Percentiles rank a stretch among this genome's conserved stretches.
Evolutionary conservation across 805 yeast species (phyloP).

Genomic region (Kuraishia floccosa): DNA sequence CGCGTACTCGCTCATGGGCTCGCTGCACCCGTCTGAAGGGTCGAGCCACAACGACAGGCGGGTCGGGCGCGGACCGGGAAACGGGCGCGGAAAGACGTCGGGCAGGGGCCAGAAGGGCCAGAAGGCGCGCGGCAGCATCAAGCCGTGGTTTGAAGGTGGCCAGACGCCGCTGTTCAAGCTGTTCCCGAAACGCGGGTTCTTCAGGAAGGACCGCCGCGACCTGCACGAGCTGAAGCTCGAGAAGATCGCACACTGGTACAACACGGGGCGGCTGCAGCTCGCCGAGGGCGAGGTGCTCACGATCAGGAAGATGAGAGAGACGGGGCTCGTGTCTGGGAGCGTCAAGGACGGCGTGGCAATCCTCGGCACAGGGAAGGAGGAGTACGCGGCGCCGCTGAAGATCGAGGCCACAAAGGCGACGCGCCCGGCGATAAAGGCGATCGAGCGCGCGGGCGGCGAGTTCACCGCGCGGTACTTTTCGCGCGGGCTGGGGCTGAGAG

Average conservation of each 20-base stretch:
- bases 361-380: constrained; percentile 50
- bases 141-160: constrained; percentile 97
- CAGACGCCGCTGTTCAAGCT: constrained; percentile 85
- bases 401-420: constrained; percentile 84
- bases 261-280: constrained; percentile 51
- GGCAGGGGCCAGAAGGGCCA: constrained; percentile 99
- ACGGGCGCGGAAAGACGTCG: constrained; percentile 87
- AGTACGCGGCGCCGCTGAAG: constrained; percentile 46
- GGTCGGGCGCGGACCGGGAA: constrained; percentile 94
- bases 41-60: constrained; percentile 36
- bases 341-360: constrained; percentile 75
- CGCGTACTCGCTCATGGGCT: no score
- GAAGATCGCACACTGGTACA: constrained; percentile 60
- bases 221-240: constrained; percentile 53
- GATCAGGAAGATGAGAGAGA: constrained; percentile 65
- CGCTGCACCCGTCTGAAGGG: constrained; percentile 3
- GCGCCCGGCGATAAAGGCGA: constrained; percentile 53
- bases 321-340: constrained; percentile 63
- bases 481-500: constrained; percentile 50
- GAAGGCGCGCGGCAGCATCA: constrained; percentile 86
- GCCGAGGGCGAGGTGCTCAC: constrained; percentile 53
- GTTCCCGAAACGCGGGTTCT: constrained; percentile 85
- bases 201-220: constrained; percentile 44
- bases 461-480: constrained; percentile 66
- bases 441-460: constrained; percentile 64